Evolutionary conservation across 2,329 filamentous ascomycete genomes (phyloP).

Genomic region (Epichloe bromicola): DNA sequence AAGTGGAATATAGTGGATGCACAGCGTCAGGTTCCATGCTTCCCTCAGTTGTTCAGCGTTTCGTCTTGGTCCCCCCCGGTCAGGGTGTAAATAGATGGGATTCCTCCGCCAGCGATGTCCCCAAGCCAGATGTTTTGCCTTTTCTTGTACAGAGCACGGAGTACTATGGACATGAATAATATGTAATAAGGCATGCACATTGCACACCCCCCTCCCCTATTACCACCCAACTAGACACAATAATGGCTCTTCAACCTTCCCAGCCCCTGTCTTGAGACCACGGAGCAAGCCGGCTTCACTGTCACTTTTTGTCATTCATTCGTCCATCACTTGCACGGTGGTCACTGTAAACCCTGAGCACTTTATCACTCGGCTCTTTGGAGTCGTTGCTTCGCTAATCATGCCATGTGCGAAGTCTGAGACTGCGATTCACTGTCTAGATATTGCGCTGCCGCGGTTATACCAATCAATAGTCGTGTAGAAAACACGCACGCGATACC

Average conservation of each 20-base stretch:
- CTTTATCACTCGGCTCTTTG: neutral
- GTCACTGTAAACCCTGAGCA: neutral
- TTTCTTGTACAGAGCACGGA: neutral
- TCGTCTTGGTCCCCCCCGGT: too few relatives aligned
- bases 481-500: neutral
- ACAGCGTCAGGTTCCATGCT: neutral
- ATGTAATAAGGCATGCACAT: neutral
- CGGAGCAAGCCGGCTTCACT: neutral
- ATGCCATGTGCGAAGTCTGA: neutral
- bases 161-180: too few relatives aligned
- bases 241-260: neutral
- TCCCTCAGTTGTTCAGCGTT: neutral
- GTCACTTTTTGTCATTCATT: neutral
- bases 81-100: neutral
- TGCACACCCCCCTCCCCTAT: neutral
- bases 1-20: neutral
- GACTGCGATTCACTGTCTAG: conserved; percentile 4
- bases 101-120: neutral
- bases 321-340: neutral
- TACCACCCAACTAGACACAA: neutral
- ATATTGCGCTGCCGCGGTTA: neutral
- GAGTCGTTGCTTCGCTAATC: neutral
- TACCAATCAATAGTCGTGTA: neutral
- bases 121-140: neutral
- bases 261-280: neutral